phyloP scores from a whole-genome alignment of 257 asterid species.

The Gentiana dahurica region DNA sequence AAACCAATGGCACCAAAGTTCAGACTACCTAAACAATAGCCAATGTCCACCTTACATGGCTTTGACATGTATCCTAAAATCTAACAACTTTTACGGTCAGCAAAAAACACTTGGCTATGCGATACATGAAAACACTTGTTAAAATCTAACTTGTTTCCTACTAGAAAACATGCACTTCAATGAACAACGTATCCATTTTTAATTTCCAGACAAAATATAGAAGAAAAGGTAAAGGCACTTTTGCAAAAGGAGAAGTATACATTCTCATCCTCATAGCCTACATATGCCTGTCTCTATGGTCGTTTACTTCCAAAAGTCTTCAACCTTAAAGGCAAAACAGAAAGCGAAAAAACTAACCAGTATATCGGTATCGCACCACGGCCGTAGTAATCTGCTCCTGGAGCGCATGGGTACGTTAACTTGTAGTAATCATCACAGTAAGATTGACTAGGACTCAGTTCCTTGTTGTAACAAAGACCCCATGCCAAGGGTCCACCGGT shows the following conservation, averaged over 20 bases:
- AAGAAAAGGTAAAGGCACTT: background rate
- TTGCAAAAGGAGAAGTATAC: no score
- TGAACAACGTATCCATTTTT: no score
- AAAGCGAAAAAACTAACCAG: slow-evolving; percentile 37
- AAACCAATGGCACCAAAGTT: background rate
- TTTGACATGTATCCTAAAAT: background rate
- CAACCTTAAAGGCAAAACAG: background rate
- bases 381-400: slow-evolving; percentile 70
- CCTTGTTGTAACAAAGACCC: slow-evolving; percentile 80
- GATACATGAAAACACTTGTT: no score
- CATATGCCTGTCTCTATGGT: background rate
- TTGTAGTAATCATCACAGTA: slow-evolving; percentile 32
- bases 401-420: slow-evolving; percentile 49
- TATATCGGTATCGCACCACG: slow-evolving; percentile 88
- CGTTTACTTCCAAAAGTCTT: background rate
- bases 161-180: no score
- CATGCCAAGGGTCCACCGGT: slow-evolving; percentile 91
- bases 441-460: slow-evolving; percentile 32
- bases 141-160: no score
- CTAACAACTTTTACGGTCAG: no score
- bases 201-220: background rate
- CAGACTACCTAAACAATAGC: no score
- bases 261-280: background rate
- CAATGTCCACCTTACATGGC: no score
- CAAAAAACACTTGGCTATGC: background rate